Percentiles rank a stretch among this genome's conserved stretches.
phyloP scores from a whole-genome alignment of 495 filamentous ascomycete species.

The Tuber aestivum region DNA sequence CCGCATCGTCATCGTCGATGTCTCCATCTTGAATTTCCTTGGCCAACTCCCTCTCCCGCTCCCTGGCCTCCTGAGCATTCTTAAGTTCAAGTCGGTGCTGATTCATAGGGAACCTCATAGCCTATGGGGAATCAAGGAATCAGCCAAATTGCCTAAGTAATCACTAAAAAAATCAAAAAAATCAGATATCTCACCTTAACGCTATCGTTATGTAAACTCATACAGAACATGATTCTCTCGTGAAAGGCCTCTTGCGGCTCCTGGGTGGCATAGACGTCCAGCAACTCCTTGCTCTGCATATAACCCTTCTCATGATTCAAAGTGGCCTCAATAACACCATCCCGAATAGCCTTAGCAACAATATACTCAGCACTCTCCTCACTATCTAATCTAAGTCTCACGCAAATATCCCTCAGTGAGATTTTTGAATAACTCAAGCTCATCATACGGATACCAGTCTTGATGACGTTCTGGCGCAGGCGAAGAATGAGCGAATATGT shows the following conservation, averaged over 20 bases:
- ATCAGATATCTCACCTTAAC: constrained; percentile 77
- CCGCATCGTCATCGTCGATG: constrained; percentile 93
- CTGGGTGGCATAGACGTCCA: constrained; percentile 90
- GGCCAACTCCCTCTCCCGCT: constrained; percentile 90
- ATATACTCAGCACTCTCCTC: constrained; percentile 98
- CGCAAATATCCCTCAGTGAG: constrained; percentile 94
- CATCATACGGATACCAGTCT: constrained; percentile 98
- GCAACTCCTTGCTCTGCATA: constrained; percentile 96
- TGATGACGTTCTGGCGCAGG: constrained; percentile 96
- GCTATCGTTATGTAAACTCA: constrained; percentile 90
- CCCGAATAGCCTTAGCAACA: constrained; percentile 95
- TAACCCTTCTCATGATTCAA: constrained; percentile 90
- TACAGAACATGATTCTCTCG: constrained; percentile 83
- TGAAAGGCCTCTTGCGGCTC: constrained; percentile 97
- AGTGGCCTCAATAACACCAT: constrained; percentile 94
- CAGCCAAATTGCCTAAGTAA: constrained; percentile 8
- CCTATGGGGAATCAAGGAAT: constrained; percentile 49
- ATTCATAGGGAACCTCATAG: constrained; percentile 99
- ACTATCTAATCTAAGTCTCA: constrained; percentile 80
- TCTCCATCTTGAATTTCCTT: constrained; percentile 99
- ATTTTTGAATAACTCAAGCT: constrained; percentile 95
- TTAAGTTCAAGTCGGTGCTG: constrained; percentile 95
- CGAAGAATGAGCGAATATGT: constrained; percentile 94
- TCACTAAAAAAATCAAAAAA: no score
- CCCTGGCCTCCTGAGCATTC: constrained; percentile 94